Evolutionary conservation across 2,329 filamentous ascomycete genomes (phyloP).

Genomic region (Aureobasidium vineae): DNA sequence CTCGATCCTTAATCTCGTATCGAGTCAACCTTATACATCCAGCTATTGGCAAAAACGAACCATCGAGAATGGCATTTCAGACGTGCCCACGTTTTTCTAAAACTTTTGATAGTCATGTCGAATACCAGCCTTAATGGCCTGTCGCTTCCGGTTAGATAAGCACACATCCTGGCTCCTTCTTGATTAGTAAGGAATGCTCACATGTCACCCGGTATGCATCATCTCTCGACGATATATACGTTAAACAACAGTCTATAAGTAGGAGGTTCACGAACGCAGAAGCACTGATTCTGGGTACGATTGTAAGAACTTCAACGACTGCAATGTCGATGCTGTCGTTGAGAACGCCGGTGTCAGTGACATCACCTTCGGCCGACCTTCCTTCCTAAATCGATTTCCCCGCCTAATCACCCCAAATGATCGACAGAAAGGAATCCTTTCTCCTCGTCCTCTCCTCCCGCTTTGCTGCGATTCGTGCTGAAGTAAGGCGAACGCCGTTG

Average conservation of each 20-base stretch:
- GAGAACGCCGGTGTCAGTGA: background rate
- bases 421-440: background rate
- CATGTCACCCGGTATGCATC: too few species aligned
- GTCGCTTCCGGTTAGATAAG: background rate
- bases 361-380: conserved; percentile 3
- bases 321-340: background rate
- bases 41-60: background rate
- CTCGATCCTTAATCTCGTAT: background rate
- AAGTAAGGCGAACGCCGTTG: conserved; percentile 15
- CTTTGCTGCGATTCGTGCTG: background rate
- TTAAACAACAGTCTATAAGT: too few species aligned
- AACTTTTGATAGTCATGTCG: too few species aligned
- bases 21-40: background rate
- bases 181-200: too few species aligned
- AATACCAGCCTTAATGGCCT: too few species aligned
- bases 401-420: conserved; percentile 10
- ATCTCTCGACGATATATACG: too few species aligned
- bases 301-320: background rate
- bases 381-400: background rate
- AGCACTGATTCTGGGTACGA: background rate
- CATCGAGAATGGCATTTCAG: too few species aligned
- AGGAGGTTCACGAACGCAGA: too few species aligned
- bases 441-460: background rate
- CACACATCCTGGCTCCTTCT: background rate
- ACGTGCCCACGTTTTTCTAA: too few species aligned